Percentiles rank a stretch among this genome's conserved stretches.
Evolutionary conservation across 1,139 yeast species (phyloP).

Genomic region (Meyerozyma elateridarum): DNA sequence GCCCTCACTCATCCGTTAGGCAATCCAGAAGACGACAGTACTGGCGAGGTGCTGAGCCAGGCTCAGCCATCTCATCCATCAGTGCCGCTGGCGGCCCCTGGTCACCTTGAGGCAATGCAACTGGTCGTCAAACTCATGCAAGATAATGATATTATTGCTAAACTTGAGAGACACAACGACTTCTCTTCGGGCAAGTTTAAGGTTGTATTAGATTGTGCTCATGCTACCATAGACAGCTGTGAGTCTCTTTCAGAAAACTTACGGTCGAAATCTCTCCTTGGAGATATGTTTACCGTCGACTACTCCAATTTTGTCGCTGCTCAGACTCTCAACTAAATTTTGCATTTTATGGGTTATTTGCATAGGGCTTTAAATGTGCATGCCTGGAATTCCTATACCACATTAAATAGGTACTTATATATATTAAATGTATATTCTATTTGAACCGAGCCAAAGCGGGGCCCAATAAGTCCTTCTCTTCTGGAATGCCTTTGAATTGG

Average conservation of each 20-base stretch:
- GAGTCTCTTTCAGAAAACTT: constrained; percentile 22
- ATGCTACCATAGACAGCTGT: constrained; percentile 29
- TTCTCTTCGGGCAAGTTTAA: constrained; percentile 47
- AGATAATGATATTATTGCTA: constrained; percentile 35
- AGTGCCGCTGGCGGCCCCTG: constrained; percentile 45
- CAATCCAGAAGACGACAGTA: constrained; percentile 15
- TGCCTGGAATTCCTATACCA: too few relatives aligned
- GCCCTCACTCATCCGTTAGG: constrained; percentile 42
- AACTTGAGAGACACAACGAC: constrained; percentile 57
- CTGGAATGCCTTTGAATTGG: constrained; percentile 47
- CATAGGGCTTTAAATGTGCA: background rate
- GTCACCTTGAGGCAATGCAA: constrained; percentile 22
- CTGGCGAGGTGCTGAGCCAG: constrained; percentile 22
- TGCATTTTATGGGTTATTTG: background rate
- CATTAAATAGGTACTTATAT: constrained; percentile 1
- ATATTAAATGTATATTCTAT: constrained; percentile 11
- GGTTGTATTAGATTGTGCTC: constrained; percentile 44
- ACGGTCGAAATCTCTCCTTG: constrained; percentile 19
- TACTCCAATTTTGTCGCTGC: constrained; percentile 32
- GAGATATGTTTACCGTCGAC: constrained; percentile 43
- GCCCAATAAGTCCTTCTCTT: constrained; percentile 48
- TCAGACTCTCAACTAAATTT: constrained; percentile 1
- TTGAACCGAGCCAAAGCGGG: constrained; percentile 58
- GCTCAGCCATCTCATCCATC: constrained; percentile 2
- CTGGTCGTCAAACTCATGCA: constrained; percentile 27